Evolutionary conservation across 2,329 filamentous ascomycete genomes (phyloP).

Genomic region (Trichophyton mentagrophytes): DNA sequence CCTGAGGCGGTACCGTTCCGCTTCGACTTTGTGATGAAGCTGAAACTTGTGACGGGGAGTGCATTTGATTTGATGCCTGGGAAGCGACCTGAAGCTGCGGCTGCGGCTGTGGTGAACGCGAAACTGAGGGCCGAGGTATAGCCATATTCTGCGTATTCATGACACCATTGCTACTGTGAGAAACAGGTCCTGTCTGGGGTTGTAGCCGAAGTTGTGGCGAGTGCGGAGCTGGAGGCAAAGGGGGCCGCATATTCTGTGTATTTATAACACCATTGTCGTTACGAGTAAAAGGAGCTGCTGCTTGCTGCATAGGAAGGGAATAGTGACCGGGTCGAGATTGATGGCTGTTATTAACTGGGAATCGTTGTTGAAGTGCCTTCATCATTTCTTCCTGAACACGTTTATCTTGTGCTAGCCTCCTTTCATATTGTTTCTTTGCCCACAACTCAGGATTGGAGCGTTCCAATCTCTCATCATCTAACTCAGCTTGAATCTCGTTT

Average conservation of each 20-base stretch:
- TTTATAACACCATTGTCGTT: not conserved
- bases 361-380: not conserved
- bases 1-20: not conserved
- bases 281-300: not conserved
- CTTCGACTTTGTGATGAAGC: not conserved
- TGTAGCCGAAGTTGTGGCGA: no score
- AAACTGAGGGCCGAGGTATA: not conserved
- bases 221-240: not conserved
- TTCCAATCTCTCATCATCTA: slow-evolving; percentile 30
- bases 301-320: not conserved
- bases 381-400: not conserved
- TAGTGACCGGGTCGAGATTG: not conserved
- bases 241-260: not conserved
- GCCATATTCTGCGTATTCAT: not conserved
- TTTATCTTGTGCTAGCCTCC: not conserved
- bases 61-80: not conserved
- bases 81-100: not conserved
- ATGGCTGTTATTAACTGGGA: not conserved
- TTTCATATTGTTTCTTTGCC: slow-evolving; percentile 15
- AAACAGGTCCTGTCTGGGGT: no score
- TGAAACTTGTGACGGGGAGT: not conserved
- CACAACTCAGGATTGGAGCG: slow-evolving; percentile 27
- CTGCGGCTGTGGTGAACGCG: not conserved
- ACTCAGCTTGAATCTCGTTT: slow-evolving; percentile 39
- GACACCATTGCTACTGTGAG: no score